These are phyloP conservation scores for Mortierella sp. DNA, from an alignment of 371 early-diverging fungal species.

Conservation along the genomic window DNA sequence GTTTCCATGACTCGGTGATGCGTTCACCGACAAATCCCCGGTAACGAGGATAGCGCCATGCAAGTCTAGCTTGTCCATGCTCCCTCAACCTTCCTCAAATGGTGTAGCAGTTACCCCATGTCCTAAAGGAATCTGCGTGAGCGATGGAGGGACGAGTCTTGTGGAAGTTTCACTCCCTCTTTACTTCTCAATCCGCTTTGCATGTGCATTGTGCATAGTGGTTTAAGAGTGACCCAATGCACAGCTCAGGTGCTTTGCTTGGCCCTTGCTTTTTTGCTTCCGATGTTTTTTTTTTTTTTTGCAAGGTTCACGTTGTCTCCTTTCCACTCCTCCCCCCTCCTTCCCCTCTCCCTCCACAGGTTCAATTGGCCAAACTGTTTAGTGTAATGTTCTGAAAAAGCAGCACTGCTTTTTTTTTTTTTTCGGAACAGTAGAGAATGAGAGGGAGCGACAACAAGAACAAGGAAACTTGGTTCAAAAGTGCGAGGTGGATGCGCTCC, in stretches of 20 bases:
- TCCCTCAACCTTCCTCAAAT: constrained; percentile 17
- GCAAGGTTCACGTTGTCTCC: not conserved
- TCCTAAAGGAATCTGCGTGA: too few relatives aligned
- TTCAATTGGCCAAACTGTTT: too few relatives aligned
- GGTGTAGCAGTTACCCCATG: not conserved
- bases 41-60: not conserved
- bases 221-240: not conserved
- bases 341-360: not conserved
- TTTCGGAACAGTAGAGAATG: too few relatives aligned
- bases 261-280: constrained; percentile 1
- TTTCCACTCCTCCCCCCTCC: not conserved
- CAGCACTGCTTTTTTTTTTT: too few relatives aligned
- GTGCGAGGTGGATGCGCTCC: too few relatives aligned
- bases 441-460: too few relatives aligned
- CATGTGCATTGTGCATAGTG: too few relatives aligned
- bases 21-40: not conserved
- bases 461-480: too few relatives aligned
- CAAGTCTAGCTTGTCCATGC: constrained; percentile 10
- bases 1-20: too few relatives aligned
- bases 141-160: not conserved
- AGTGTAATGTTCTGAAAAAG: too few relatives aligned
- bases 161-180: not conserved
- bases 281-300: not conserved
- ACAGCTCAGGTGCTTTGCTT: not conserved
- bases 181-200: not conserved